phyloP scores from a whole-genome alignment of 2,329 filamentous ascomycete species.

The Aspergillus niger region DNA sequence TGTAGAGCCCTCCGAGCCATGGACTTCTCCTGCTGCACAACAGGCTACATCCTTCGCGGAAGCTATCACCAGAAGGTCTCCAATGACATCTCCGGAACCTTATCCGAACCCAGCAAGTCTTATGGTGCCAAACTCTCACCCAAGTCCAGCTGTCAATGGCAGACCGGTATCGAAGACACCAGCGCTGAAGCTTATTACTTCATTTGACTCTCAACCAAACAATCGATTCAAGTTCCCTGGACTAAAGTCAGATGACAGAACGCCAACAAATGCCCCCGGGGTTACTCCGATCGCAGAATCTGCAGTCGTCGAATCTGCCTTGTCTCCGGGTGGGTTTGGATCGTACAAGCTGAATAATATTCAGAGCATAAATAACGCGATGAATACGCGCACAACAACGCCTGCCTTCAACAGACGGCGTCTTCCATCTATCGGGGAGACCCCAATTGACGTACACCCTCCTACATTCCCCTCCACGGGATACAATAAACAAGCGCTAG shows the following conservation, averaged over 20 bases:
- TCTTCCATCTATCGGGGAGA: slow-evolving; percentile 78
- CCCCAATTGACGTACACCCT: slow-evolving; percentile 55
- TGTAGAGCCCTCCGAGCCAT: slow-evolving; percentile 79
- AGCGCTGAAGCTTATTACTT: slow-evolving; percentile 86
- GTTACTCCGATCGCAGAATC: slow-evolving; percentile 85
- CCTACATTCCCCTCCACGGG: slow-evolving; percentile 44
- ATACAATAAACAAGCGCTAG: slow-evolving; percentile 44
- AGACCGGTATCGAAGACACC: slow-evolving; percentile 73
- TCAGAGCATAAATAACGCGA: slow-evolving; percentile 69
- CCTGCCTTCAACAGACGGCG: slow-evolving; percentile 64
- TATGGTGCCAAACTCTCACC: slow-evolving; percentile 27
- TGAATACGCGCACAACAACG: slow-evolving; percentile 65
- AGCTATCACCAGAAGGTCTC: slow-evolving; percentile 27
- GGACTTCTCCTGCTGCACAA: slow-evolving; percentile 80
- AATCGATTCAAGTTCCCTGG: slow-evolving; percentile 65
- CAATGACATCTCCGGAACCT: slow-evolving; percentile 60
- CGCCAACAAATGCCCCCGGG: slow-evolving; percentile 74
- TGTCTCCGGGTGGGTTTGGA: slow-evolving; percentile 69
- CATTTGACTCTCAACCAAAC: slow-evolving; percentile 62
- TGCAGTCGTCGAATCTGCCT: slow-evolving; percentile 59
- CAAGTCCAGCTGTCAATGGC: slow-evolving; percentile 54
- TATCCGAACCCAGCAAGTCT: slow-evolving; percentile 25
- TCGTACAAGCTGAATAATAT: slow-evolving; percentile 59
- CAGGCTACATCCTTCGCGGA: slow-evolving; percentile 53
- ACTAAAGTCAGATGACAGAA: slow-evolving; percentile 58